Evolutionary conservation across 306 rosid species (phyloP).

Genomic region (Citrullus mucosospermus): DNA sequence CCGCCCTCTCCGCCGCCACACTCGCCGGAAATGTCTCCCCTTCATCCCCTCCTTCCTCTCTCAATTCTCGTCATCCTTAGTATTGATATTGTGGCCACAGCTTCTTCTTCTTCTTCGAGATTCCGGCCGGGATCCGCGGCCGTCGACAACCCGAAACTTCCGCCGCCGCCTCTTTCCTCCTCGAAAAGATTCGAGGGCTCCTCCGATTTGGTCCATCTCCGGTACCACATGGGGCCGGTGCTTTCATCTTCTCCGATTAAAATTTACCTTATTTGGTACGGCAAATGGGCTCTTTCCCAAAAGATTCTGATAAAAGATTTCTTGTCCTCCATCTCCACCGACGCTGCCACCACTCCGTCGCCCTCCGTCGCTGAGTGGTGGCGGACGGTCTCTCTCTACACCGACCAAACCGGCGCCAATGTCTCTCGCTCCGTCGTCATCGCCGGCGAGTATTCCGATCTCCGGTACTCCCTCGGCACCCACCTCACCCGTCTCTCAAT

Average conservation of each 20-base stretch:
- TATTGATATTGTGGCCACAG: not conserved
- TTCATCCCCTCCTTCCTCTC: not conserved
- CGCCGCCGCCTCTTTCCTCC: constrained; percentile 37
- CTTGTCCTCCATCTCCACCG: constrained; percentile 28
- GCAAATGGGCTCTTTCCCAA: constrained; percentile 48
- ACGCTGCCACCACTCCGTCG: constrained; percentile 20
- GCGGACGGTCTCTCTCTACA: constrained; percentile 65
- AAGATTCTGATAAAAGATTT: constrained; percentile 55
- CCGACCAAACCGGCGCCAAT: constrained; percentile 85
- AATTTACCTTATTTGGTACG: constrained; percentile 82
- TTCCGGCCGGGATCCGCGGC: constrained; percentile 8
- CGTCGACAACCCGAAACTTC: constrained; percentile 53
- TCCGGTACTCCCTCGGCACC: constrained; percentile 42
- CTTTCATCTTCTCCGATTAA: constrained; percentile 66
- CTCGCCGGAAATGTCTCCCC: not conserved
- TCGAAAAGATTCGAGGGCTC: constrained; percentile 74
- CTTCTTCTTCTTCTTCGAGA: constrained; percentile 9
- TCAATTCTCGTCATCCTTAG: not conserved
- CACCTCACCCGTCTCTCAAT: constrained; percentile 59
- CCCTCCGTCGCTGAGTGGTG: constrained; percentile 90
- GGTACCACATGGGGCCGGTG: constrained; percentile 95
- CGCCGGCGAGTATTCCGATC: constrained; percentile 55
- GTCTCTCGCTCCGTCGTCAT: constrained; percentile 56
- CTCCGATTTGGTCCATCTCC: constrained; percentile 57
- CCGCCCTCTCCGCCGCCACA: not conserved